Percentiles rank a stretch among this genome's conserved stretches.
phyloP scores from a whole-genome alignment of 177 flowering plant genomes.

The Vitis hybrid region DNA sequence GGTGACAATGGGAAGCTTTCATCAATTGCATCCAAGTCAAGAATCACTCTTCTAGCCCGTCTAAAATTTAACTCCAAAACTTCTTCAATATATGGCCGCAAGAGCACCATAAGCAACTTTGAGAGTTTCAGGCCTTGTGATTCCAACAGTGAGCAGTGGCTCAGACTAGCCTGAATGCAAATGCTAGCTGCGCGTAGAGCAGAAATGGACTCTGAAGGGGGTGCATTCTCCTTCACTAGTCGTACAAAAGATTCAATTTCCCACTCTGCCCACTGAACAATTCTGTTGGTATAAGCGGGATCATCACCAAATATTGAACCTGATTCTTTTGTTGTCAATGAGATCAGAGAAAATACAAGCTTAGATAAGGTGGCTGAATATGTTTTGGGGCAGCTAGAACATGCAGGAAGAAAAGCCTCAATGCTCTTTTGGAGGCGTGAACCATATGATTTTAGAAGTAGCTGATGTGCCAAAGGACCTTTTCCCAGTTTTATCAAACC shows the following conservation, averaged over 20 bases:
- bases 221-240: conserved; percentile 86
- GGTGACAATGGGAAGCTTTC: conserved; percentile 54
- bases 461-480: conserved; percentile 79
- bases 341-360: conserved; percentile 77
- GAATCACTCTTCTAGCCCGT: conserved; percentile 66
- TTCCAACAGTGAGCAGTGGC: conserved; percentile 76
- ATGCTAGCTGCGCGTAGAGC: conserved; percentile 80
- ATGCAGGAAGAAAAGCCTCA: conserved; percentile 74
- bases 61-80: conserved; percentile 83
- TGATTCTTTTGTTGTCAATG: conserved; percentile 64
- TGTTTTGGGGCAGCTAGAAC: conserved; percentile 69
- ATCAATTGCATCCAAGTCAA: conserved; percentile 58
- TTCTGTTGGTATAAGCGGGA: conserved; percentile 65
- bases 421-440: conserved; percentile 70
- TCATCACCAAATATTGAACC: conserved; percentile 68
- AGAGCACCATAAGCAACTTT: conserved; percentile 78
- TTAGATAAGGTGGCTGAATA: conserved; percentile 76
- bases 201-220: conserved; percentile 66
- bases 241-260: conserved; percentile 80
- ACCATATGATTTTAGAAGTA: conserved; percentile 65
- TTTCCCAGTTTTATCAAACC: conserved; percentile 78
- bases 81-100: conserved; percentile 86
- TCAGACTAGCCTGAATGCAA: conserved; percentile 85
- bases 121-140: conserved; percentile 79
- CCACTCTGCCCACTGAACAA: conserved; percentile 98